phyloP scores from a whole-genome alignment of 805 yeast genomes.

The Ogataea parapolymorpha region DNA sequence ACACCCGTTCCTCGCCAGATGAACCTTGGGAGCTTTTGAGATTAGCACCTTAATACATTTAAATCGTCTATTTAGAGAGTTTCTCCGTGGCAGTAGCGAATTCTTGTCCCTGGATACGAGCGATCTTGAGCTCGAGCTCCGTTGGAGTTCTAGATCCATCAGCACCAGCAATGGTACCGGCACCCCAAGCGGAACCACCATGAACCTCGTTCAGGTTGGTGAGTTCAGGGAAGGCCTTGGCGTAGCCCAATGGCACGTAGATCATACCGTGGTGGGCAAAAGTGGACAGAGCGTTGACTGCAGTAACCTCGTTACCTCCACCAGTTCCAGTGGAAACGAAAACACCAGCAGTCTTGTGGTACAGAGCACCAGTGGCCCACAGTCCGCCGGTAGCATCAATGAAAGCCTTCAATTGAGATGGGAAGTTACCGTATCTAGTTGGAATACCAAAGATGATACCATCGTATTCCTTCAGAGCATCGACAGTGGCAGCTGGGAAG shows the following conservation, averaged over 20 bases:
- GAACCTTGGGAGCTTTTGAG: slow-evolving; percentile 63
- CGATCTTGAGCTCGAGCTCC: slow-evolving; percentile 61
- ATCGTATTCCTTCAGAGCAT: slow-evolving; percentile 62
- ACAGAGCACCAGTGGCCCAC: slow-evolving; percentile 72
- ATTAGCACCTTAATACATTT: slow-evolving; percentile 53
- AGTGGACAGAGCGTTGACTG: slow-evolving; percentile 59
- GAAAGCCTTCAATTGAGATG: slow-evolving; percentile 76
- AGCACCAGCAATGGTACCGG: slow-evolving; percentile 74
- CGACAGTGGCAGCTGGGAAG: slow-evolving; percentile 62
- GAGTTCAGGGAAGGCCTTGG: slow-evolving; percentile 51
- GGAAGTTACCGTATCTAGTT: slow-evolving; percentile 80
- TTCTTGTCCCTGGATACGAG: slow-evolving; percentile 63
- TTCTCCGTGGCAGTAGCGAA: slow-evolving; percentile 49
- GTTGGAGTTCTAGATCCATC: slow-evolving; percentile 75
- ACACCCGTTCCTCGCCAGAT: slow-evolving; percentile 48
- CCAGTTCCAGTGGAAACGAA: slow-evolving; percentile 79
- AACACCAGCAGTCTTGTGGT: slow-evolving; percentile 72
- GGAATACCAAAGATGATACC: slow-evolving; percentile 86
- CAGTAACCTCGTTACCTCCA: slow-evolving; percentile 81
- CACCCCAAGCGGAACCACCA: slow-evolving; percentile 88
- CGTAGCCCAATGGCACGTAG: slow-evolving; percentile 77
- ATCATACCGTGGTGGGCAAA: slow-evolving; percentile 79
- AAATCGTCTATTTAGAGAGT: slow-evolving; percentile 5
- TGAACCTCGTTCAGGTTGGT: slow-evolving; percentile 61
- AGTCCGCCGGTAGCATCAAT: slow-evolving; percentile 77